phyloP scores from a whole-genome alignment of 768 basidiomycete species.

The Mycena haematopus region DNA sequence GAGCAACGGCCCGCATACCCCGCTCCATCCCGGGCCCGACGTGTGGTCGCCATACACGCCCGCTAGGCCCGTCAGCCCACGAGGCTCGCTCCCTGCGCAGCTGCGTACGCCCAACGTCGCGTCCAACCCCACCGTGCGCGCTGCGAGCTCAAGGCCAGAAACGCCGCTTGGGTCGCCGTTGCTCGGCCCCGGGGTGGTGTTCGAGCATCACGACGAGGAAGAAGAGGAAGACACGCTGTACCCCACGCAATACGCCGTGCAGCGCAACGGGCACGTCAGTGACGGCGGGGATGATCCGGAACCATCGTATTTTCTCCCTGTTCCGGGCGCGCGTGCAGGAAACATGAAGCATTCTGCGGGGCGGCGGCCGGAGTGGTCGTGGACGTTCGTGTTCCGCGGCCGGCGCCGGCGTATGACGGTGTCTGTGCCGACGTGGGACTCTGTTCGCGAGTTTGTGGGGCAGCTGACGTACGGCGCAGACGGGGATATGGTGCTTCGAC shows the following conservation, averaged over 20 bases:
- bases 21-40: conserved; percentile 35
- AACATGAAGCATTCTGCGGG: conserved; percentile 31
- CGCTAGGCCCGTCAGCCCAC: conserved; percentile 46
- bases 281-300: conserved; percentile 36
- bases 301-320: conserved; percentile 46
- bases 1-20: conserved; percentile 34
- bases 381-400: conserved; percentile 62
- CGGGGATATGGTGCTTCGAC: conserved; percentile 26
- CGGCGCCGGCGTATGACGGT: conserved; percentile 61
- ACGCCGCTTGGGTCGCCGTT: conserved; percentile 49
- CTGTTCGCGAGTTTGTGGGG: conserved; percentile 24
- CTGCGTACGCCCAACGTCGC: conserved; percentile 47
- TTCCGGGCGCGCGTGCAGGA: conserved; percentile 33
- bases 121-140: conserved; percentile 47
- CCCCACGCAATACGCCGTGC: conserved; percentile 54
- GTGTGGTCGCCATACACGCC: conserved; percentile 54
- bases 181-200: conserved; percentile 35
- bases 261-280: conserved; percentile 42
- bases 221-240: conserved; percentile 57
- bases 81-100: conserved; percentile 42
- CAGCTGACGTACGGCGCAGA: conserved; percentile 27
- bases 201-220: conserved; percentile 38
- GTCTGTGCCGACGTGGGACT: conserved; percentile 45
- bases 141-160: conserved; percentile 46
- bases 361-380: conserved; percentile 49